Conservation (phyloP, 202 grass and related monocot genomes). For the Cymbopogon flexuosus region DNA sequence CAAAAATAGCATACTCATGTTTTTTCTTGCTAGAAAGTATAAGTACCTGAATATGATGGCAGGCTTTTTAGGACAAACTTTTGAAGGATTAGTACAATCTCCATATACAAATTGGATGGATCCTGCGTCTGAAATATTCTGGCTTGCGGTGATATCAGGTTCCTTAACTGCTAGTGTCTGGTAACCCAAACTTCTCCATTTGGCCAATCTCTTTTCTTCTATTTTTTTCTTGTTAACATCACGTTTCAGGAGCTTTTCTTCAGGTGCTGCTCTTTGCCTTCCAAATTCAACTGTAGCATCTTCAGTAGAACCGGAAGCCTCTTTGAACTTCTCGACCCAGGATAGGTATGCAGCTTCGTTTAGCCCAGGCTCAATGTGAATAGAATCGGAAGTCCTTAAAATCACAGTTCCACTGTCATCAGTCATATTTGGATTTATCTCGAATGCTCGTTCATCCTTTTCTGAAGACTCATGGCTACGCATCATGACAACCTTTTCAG, state of each 20-base stretch:
- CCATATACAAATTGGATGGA: slow-evolving; percentile 84
- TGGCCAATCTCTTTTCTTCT: slow-evolving; percentile 76
- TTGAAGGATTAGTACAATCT: slow-evolving; percentile 86
- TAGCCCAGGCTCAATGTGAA: slow-evolving; percentile 55
- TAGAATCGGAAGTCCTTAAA: slow-evolving; percentile 45
- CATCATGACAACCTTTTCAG: slow-evolving; percentile 65
- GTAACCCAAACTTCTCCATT: slow-evolving; percentile 78
- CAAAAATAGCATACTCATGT: slow-evolving; percentile 1
- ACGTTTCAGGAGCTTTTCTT: slow-evolving; percentile 58
- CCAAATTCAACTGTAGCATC: slow-evolving; percentile 39
- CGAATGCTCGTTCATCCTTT: slow-evolving; percentile 53
- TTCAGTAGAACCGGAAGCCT: slow-evolving; percentile 54
- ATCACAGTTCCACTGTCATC: slow-evolving; percentile 20
- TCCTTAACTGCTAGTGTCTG: slow-evolving; percentile 58
- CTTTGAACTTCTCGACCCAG: slow-evolving; percentile 89
- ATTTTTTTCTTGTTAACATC: slow-evolving; percentile 71
- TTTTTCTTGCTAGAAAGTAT: slow-evolving; percentile 28
- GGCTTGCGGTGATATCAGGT: slow-evolving; percentile 44
- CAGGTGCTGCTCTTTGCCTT: slow-evolving; percentile 46
- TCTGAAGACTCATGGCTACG: slow-evolving; percentile 51
- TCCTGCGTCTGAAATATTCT: slow-evolving; percentile 50
- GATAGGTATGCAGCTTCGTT: slow-evolving; percentile 75
- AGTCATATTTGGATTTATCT: slow-evolving; percentile 65
- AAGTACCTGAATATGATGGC: slow-evolving; percentile 87
- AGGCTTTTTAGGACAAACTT: slow-evolving; percentile 55